Conservation (phyloP, 768 basidiomycete species). For the Epithele typhae region DNA sequence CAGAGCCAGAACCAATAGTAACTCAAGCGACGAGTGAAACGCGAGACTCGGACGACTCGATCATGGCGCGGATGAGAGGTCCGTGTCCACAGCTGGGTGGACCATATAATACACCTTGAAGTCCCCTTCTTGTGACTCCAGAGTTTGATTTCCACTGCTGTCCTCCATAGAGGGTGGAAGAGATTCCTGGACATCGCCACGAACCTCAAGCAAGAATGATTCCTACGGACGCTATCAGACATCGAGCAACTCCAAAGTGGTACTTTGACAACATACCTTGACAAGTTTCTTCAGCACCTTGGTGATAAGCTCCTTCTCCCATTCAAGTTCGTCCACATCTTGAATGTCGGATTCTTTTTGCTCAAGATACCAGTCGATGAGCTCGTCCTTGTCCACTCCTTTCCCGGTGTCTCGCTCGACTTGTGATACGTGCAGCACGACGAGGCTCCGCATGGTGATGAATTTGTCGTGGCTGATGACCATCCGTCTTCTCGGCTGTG, state of each 20-base stretch:
- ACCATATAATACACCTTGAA: slow-evolving; percentile 84
- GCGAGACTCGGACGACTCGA: no score
- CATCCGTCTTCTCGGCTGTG: slow-evolving; percentile 64
- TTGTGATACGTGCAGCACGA: slow-evolving; percentile 77
- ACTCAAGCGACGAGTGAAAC: no score
- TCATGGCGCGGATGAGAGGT: slow-evolving; percentile 37
- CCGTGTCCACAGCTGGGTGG: slow-evolving; percentile 81
- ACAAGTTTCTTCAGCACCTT: slow-evolving; percentile 89
- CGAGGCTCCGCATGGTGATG: slow-evolving; percentile 81
- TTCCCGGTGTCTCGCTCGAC: slow-evolving; percentile 70
- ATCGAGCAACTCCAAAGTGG: background rate
- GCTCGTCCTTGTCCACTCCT: slow-evolving; percentile 84
- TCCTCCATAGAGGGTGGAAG: slow-evolving; percentile 60
- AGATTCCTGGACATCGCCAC: slow-evolving; percentile 79
- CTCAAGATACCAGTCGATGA: slow-evolving; percentile 97
- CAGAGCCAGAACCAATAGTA: no score
- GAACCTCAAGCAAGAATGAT: slow-evolving; percentile 78
- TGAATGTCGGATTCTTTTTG: slow-evolving; percentile 78
- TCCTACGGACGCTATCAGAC: slow-evolving; percentile 50
- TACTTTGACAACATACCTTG: slow-evolving; percentile 66
- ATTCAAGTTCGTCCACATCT: slow-evolving; percentile 83
- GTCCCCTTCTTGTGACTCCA: slow-evolving; percentile 43
- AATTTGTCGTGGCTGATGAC: slow-evolving; percentile 96
- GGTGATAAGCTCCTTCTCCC: slow-evolving; percentile 83
- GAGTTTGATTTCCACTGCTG: slow-evolving; percentile 48